Percentiles rank a stretch among this genome's conserved stretches.
Evolutionary conservation across 345 rosid genomes (phyloP).

Genomic region (Trapa bicornis): DNA sequence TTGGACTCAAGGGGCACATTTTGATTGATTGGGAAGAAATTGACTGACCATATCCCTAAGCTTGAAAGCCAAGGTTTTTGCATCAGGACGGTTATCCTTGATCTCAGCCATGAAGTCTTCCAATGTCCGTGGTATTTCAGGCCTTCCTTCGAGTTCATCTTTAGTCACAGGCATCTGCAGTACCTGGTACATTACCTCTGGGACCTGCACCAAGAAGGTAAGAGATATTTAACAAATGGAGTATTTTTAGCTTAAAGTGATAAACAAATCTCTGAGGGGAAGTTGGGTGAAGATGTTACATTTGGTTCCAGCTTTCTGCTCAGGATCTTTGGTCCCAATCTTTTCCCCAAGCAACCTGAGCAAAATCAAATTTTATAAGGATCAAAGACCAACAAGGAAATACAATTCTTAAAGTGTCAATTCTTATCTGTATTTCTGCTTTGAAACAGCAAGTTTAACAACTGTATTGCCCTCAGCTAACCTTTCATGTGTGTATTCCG

Average conservation of each 20-base stretch:
- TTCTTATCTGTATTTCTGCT: no score
- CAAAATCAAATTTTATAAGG: background rate
- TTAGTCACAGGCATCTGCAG: slow-evolving; percentile 45
- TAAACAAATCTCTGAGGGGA: background rate
- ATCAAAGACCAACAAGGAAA: background rate
- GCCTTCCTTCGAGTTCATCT: slow-evolving; percentile 61
- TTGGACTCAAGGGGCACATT: background rate
- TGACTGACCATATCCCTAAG: slow-evolving; percentile 73
- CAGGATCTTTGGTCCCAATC: slow-evolving; percentile 59
- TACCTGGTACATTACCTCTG: slow-evolving; percentile 66
- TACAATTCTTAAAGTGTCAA: no score
- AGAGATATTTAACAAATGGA: background rate
- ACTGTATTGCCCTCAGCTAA: no score
- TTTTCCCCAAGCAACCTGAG: slow-evolving; percentile 88
- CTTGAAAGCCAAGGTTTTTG: slow-evolving; percentile 68
- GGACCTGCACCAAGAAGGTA: slow-evolving; percentile 41
- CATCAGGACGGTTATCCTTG: slow-evolving; percentile 47
- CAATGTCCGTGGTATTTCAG: slow-evolving; percentile 67
- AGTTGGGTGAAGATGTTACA: slow-evolving; percentile 31
- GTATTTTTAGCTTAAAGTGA: background rate
- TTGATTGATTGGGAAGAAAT: background rate
- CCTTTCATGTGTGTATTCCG: no score
- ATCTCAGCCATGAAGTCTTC: slow-evolving; percentile 65
- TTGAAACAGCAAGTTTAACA: no score
- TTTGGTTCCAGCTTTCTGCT: slow-evolving; percentile 51